Base-by-base conservation (phyloP, 192 early-diverging fungal genomes). In the Coemansia sp. region DNA sequence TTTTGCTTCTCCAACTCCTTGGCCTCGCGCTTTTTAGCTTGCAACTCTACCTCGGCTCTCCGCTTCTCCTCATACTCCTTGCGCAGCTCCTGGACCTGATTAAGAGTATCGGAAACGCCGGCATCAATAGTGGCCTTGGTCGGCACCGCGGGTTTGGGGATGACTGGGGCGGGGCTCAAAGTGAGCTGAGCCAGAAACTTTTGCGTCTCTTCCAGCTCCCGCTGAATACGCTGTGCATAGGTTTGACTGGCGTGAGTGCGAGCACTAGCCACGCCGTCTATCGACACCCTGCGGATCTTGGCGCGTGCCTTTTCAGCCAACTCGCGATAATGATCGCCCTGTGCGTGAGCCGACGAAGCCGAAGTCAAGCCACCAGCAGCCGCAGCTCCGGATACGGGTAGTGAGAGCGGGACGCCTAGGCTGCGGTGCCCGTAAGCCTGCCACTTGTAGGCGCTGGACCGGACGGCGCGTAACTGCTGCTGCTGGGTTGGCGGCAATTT, bases 171-270 rank as follows among this genome's bases (percentile, higher is more conserved):
- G 6, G 59, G 25, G 3, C 20, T 12, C 4, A 68, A 26, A 0
- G 69, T 18, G 14, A 81, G 53, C 47, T 39, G 33, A 1, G 65
- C 62, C 59, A 81, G 45, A 28, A 76, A 72, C 38, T 23, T 7
- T 23, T 35, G 65, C 1, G 69, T 71, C 31, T 76, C 73, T 38
- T 72, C 70, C 14, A 72, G 41, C 61, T 81, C 78, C 4, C 37
- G 31, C 31, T 69, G 73, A 16, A 81, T 72, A 0, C 63, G 63
- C 26, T 18, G 45, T 18, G 66, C 78, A 31, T 72, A 76, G 0
- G 55, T 45, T 11, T 60, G 34, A 35, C 69, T 68, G 3, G 77
- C 77, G 3, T 13, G 56, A 16, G 31, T 52, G 25, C 77, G 72
- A 2, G 63, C 68, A 4, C 25, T 66, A 10, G 39, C 64, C 2